Evolutionary conservation across 768 basidiomycete species (phyloP), one percentile per base, ranked within the genome.

Genomic region (Pleurotus pulmonarius): DNA sequence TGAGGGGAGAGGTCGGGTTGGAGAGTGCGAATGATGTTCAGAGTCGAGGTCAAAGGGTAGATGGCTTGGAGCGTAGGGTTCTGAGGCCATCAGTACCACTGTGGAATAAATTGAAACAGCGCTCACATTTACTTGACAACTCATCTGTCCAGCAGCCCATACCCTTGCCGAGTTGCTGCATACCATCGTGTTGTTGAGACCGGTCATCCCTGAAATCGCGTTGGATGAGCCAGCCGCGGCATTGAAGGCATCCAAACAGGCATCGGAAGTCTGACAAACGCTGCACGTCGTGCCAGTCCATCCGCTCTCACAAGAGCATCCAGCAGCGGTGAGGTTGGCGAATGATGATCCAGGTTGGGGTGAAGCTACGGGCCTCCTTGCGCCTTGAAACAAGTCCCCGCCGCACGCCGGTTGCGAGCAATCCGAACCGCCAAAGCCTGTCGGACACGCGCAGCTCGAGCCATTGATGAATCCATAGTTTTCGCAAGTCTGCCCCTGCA

Each of bases 281-380:
- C 91, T 92, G 67, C 91, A 93, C 0, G 82, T 88, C 1, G 75
- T 73, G 8, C 92, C 94, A 1, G 75, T 76, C 93, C 93, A 95
- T 2, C 88, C 93, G 43, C 65, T 64, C 59, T 82, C 71, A 67
- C 94, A 95, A 0, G 79, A 72, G 67, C 94, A 97, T 1, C 73
- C 76, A 18, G 85, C 75, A 13, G 82, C 68, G 1, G 86, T 87
- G 58, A 92, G 63, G 65, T 95, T 94, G 12, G 83, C 77, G 46
- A 83, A 83, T 11, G 69, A 70, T 2, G 69, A 71, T 2, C 75
- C 75, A 0, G 72, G 66, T 39, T 74, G 67, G 26, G 67, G 56
- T 15, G 79, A 65, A 11, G 81, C 70, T 47, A 87, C 67, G 11
- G 83, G 69, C n/a, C 85, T 80, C 49, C 75, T 65, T 2, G 81